Conservation (phyloP, 148 eudicot species). For the Mesembryanthemum crystallinum region DNA sequence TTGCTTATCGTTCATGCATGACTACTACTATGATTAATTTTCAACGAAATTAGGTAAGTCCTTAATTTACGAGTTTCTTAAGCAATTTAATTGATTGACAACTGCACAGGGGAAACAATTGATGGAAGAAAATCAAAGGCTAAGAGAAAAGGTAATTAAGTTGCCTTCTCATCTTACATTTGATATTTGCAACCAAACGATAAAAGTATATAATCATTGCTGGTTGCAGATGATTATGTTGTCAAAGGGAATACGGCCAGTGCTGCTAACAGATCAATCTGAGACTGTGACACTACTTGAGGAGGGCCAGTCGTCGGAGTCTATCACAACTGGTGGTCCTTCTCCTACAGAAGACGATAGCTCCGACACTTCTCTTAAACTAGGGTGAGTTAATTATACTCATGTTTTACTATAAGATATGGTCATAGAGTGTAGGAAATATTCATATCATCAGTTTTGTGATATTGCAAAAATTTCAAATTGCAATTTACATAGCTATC, state of each 20-base stretch:
- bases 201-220: too few species aligned
- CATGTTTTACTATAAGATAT: background rate
- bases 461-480: too few species aligned
- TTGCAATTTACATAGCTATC: too few species aligned
- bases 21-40: background rate
- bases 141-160: conserved; percentile 44
- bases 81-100: too few species aligned
- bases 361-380: conserved; percentile 51
- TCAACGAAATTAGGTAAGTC: background rate
- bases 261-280: conserved; percentile 3
- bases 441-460: too few species aligned
- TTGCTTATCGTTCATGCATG: background rate
- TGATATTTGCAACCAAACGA: background rate
- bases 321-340: conserved; percentile 38
- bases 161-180: background rate
- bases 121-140: conserved; percentile 48
- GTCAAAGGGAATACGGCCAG: conserved; percentile 27
- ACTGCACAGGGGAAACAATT: conserved; percentile 40
- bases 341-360: conserved; percentile 45
- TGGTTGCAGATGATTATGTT: conserved; percentile 38
- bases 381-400: conserved; percentile 42
- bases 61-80: background rate
- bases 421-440: too few species aligned
- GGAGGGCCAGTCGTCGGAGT: conserved; percentile 53
- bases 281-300: conserved; percentile 18